phyloP scores from a whole-genome alignment of 257 asterid species.

The Jacaranda mimosifolia region DNA sequence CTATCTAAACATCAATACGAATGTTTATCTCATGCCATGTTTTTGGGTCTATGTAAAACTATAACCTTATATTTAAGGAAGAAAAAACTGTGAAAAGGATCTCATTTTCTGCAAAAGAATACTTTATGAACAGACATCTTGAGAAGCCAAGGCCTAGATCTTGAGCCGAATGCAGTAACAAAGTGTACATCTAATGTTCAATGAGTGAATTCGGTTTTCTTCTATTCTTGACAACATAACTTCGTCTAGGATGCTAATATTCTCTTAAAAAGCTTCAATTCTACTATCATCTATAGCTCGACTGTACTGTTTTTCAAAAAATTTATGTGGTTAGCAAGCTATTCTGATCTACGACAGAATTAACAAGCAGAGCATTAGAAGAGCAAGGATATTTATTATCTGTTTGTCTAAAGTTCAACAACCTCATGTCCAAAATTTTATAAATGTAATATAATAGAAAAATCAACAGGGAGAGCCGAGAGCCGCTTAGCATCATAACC shows the following conservation, averaged over 20 bases:
- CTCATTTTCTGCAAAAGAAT: not conserved
- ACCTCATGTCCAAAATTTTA: not conserved
- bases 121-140: not conserved
- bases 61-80: not conserved
- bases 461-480: not conserved
- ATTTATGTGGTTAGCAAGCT: slow-evolving; percentile 13
- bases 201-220: not conserved
- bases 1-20: too few relatives aligned
- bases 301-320: too few relatives aligned
- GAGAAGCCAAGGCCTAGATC: not conserved
- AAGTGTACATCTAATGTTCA: not conserved
- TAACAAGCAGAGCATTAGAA: slow-evolving; percentile 14
- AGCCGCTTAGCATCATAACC: not conserved
- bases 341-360: slow-evolving; percentile 2
- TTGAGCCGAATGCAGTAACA: not conserved
- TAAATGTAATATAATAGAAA: not conserved
- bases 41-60: too few relatives aligned
- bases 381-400: not conserved
- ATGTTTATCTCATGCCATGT: too few relatives aligned
- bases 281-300: too few relatives aligned
- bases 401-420: not conserved
- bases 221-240: not conserved
- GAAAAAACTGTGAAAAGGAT: not conserved
- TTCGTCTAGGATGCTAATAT: too few relatives aligned
- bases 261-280: too few relatives aligned